A percentile compares a stretch with the other conserved stretches of the same genome.
Evolutionary conservation across 2,329 filamentous ascomycete species (phyloP).

Genomic region (Epichloe coenophiala): DNA sequence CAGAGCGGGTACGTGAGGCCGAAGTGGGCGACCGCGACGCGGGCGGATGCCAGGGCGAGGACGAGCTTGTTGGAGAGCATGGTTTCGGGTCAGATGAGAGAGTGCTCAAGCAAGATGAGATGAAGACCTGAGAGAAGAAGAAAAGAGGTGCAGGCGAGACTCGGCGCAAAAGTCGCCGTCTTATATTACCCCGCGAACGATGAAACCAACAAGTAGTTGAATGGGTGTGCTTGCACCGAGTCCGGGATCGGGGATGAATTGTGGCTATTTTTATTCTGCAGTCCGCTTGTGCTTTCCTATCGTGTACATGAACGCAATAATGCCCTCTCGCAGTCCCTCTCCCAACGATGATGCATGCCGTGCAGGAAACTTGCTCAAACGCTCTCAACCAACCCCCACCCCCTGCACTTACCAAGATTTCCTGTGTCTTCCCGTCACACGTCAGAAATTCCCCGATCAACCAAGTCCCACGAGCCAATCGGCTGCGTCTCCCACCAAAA

Average conservation of each 20-base stretch:
- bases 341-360: not conserved
- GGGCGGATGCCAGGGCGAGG: conserved; percentile 21
- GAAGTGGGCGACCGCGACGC: conserved; percentile 34
- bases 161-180: too few relatives aligned
- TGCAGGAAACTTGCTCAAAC: conserved; percentile 28
- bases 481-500: not conserved
- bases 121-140: too few relatives aligned
- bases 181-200: too few relatives aligned
- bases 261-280: too few relatives aligned
- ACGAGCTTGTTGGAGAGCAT: conserved; percentile 19
- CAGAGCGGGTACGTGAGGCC: conserved; percentile 32
- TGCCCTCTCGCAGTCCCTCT: not conserved
- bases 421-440: too few relatives aligned
- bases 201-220: too few relatives aligned
- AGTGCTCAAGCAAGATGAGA: too few relatives aligned
- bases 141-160: too few relatives aligned
- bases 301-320: not conserved
- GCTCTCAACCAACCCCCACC: conserved; percentile 14
- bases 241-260: too few relatives aligned
- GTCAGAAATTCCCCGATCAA: not conserved
- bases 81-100: not conserved
- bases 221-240: too few relatives aligned
- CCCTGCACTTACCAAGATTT: not conserved
- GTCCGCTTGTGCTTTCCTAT: too few relatives aligned
- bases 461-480: not conserved